Evolutionary conservation across 345 rosid genomes (phyloP), one percentile per base, ranked within the genome.

Genomic region (Salix caprea): DNA sequence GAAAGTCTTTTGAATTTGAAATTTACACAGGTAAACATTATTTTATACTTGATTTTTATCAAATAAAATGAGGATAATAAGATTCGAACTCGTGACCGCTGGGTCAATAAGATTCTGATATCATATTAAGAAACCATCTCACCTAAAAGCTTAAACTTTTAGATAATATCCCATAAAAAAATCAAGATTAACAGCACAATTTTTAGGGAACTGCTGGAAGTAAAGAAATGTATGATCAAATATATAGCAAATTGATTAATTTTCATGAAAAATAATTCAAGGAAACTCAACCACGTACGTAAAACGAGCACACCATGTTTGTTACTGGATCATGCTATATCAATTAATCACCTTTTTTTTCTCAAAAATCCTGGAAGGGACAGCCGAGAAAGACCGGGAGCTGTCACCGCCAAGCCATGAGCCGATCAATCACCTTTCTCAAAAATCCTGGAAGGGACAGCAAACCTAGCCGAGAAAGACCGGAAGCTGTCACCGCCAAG

Each of bases 401-500:
- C 77, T 58, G 54, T 70, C 74, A 26, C 84, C 90, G 34, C 34
- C 34, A 32, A 32, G 34, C 34, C 88, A 19, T 85, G 78, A 69
- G 36, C 36, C 36, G 36, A 32, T 32, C 36, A 34, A 34, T 5
- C 26, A 77, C n/a, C 37, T 48, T 70, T 44, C 7, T 70, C 52
- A 77, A 64, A 78, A 21, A 83, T 71, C 30, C 80, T 77, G 2
- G 84, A 77, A 3, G 90, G 85, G 71, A 81, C 87, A 6, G 88
- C 86, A 56, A 83, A 87, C 65, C 90, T 72, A 42, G 88, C 86
- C 0, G 90, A 87, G 76, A 87, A 87, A 11, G 85, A 81, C 28
- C 86, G 77, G 28, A 80, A 85, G 13, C 77, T 58, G 54, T 70
- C 74, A 26, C 84, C 90, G 4, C 36, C 36, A 32, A 32, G 36